phyloP scores from a whole-genome alignment of 768 basidiomycete species.

The Psilocybe cyanescens region DNA sequence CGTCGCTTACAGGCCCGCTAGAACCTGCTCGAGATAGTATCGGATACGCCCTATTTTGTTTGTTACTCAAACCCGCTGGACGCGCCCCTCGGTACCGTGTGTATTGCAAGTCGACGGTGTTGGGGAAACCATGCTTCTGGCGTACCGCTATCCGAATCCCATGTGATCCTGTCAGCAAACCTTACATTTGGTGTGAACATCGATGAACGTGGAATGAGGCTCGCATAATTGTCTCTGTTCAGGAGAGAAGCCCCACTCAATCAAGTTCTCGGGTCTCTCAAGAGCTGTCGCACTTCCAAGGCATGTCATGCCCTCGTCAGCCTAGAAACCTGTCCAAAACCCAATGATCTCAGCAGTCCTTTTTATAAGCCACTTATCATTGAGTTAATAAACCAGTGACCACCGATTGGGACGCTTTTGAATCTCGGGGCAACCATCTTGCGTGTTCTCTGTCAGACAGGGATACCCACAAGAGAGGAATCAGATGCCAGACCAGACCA shows the following conservation, averaged over 20 bases:
- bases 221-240: background rate
- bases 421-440: background rate
- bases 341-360: background rate
- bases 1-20: background rate
- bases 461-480: background rate
- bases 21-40: background rate
- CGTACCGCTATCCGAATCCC: background rate
- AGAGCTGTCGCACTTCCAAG: background rate
- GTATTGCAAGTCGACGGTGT: background rate
- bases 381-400: background rate
- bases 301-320: background rate
- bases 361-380: background rate
- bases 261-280: background rate
- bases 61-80: background rate
- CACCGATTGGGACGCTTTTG: background rate
- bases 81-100: background rate
- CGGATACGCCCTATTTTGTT: background rate
- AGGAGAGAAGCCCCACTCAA: background rate
- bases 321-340: background rate
- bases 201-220: constrained; percentile 4
- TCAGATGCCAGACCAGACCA: background rate
- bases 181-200: background rate
- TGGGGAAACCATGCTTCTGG: constrained; percentile 1
- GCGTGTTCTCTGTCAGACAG: background rate
- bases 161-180: constrained; percentile 7